A percentile compares a stretch with the other conserved stretches of the same genome.
Evolutionary conservation across 2,329 filamentous ascomycete genomes (phyloP).

Genomic region (Bipolaris oryzae): DNA sequence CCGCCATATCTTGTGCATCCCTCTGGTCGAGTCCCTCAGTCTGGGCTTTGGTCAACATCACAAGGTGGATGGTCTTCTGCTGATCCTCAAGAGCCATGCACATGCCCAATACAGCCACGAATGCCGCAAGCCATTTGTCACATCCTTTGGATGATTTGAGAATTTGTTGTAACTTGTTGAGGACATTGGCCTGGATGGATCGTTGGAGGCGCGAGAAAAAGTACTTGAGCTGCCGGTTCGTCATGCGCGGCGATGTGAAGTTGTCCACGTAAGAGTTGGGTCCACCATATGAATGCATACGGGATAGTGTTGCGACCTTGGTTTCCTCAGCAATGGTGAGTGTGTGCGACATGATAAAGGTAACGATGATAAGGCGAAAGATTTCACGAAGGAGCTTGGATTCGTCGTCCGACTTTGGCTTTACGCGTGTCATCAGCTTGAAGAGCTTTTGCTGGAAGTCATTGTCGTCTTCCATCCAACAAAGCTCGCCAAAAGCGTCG

Average conservation of each 20-base stretch:
- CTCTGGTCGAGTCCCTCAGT: constrained; percentile 37
- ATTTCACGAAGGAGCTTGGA: constrained; percentile 52
- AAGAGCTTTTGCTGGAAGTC: constrained; percentile 53
- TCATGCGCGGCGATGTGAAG: constrained; percentile 53
- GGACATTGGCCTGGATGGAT: constrained; percentile 49
- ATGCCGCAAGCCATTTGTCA: constrained; percentile 54
- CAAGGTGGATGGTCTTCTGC: constrained; percentile 54
- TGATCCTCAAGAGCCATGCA: constrained; percentile 57
- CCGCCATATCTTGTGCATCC: constrained; percentile 44
- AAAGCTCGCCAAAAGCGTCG: constrained; percentile 50
- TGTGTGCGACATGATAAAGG: constrained; percentile 58
- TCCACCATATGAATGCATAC: constrained; percentile 47
- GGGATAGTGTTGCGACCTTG: constrained; percentile 45
- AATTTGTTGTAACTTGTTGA: constrained; percentile 56
- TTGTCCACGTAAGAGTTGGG: constrained; percentile 36
- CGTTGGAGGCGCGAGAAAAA: constrained; percentile 55
- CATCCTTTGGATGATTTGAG: constrained; percentile 53
- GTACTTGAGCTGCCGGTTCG: constrained; percentile 58
- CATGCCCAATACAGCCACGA: constrained; percentile 55
- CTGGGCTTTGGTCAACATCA: constrained; percentile 48
- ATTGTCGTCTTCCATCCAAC: constrained; percentile 54
- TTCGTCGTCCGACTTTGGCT: constrained; percentile 49
- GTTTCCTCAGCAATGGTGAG: constrained; percentile 52
- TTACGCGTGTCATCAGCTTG: constrained; percentile 49
- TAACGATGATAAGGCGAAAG: constrained; percentile 54